A percentile compares a stretch with the other conserved stretches of the same genome.
phyloP scores from a whole-genome alignment of 1,284 basidiomycete species.

The Malassezia pachydermatis region DNA sequence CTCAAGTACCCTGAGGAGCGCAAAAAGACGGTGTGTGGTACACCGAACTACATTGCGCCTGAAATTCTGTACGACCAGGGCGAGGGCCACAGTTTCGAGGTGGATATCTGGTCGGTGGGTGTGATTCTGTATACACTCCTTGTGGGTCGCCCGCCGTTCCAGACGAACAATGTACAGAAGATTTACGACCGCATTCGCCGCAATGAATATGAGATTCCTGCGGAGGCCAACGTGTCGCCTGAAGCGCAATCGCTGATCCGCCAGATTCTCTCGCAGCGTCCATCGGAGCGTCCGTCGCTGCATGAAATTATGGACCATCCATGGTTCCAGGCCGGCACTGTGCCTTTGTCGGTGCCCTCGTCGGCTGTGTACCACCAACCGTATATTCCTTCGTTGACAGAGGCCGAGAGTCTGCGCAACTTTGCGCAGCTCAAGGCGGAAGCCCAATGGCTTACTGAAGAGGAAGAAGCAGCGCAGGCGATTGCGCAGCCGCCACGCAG shows the following conservation, averaged over 20 bases:
- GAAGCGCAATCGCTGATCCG: slow-evolving; percentile 71
- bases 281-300: slow-evolving; percentile 63
- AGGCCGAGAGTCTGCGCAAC: slow-evolving; percentile 28
- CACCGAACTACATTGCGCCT: slow-evolving; percentile 96
- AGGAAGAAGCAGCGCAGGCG: slow-evolving; percentile 21
- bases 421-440: slow-evolving; percentile 35
- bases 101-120: slow-evolving; percentile 94
- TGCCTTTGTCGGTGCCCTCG: slow-evolving; percentile 69
- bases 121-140: slow-evolving; percentile 87
- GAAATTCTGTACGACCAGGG: slow-evolving; percentile 92
- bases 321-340: slow-evolving; percentile 72
- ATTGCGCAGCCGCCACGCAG: slow-evolving; percentile 4
- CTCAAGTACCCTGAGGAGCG: slow-evolving; percentile 91
- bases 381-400: slow-evolving; percentile 56
- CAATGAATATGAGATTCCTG: slow-evolving; percentile 85
- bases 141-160: slow-evolving; percentile 88
- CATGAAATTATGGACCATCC: slow-evolving; percentile 72
- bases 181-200: slow-evolving; percentile 71
- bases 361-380: slow-evolving; percentile 66
- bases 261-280: slow-evolving; percentile 66
- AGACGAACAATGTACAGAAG: slow-evolving; percentile 74
- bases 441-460: slow-evolving; percentile 30
- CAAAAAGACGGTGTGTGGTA: slow-evolving; percentile 98
- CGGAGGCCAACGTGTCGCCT: slow-evolving; percentile 61
- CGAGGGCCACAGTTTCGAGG: slow-evolving; percentile 94